Evolutionary conservation across 257 asterid genomes (phyloP).

Genomic region (Phtheirospermum japonicum): DNA sequence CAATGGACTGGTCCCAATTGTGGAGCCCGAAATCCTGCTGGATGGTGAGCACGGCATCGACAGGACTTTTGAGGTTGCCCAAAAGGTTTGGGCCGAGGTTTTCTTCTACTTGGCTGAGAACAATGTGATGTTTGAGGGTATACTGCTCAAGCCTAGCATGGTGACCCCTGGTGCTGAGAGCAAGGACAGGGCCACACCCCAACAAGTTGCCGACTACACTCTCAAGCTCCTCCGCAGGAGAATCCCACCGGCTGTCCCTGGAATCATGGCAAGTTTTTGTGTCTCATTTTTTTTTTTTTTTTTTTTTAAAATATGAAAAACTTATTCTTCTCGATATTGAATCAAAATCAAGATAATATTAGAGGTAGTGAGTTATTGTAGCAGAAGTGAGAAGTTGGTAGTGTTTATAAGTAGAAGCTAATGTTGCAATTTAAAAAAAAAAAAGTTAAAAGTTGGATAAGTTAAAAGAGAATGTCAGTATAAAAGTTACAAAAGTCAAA

Average conservation of each 20-base stretch:
- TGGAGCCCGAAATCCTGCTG: conserved; percentile 85
- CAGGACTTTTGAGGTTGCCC: conserved; percentile 83
- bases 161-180: conserved; percentile 94
- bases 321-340: no score
- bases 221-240: conserved; percentile 69
- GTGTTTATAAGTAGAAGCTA: no score
- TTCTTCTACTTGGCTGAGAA: conserved; percentile 87
- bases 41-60: conserved; percentile 88
- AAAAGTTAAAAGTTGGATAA: no score
- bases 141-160: conserved; percentile 94
- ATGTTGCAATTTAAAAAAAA: no score
- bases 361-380: no score
- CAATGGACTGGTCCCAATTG: conserved; percentile 88
- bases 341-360: no score
- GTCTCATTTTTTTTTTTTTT: background rate
- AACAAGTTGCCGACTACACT: conserved; percentile 69
- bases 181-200: conserved; percentile 71
- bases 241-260: conserved; percentile 42
- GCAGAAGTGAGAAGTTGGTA: no score
- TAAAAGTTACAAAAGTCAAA: background rate
- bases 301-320: no score
- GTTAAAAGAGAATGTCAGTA: no score
- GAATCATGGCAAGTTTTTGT: conserved; percentile 36
- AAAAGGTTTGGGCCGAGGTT: conserved; percentile 84
- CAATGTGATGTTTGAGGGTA: conserved; percentile 85